Conservation (phyloP, 441 rosid species). For the Croton setiger region DNA sequence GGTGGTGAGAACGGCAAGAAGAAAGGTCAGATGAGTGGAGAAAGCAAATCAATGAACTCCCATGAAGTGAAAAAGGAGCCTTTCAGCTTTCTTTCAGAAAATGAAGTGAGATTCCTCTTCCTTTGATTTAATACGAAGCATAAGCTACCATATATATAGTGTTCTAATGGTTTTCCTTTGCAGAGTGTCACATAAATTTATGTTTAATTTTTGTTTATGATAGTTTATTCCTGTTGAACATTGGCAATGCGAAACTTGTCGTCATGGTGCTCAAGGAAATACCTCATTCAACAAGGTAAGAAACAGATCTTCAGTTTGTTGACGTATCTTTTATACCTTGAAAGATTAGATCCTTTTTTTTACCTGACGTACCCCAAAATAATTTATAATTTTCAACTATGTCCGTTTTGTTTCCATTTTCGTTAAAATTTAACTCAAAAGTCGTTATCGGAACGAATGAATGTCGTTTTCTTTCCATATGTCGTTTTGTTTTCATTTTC, state of each 20-base stretch:
- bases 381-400: not conserved
- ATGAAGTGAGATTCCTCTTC: slow-evolving; percentile 29
- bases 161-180: slow-evolving; percentile 6
- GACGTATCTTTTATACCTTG: slow-evolving; percentile 5
- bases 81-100: slow-evolving; percentile 18
- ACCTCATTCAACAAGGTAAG: not conserved
- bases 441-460: not conserved
- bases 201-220: not conserved
- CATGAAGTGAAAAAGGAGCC: not conserved
- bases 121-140: too few species aligned
- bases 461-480: not conserved
- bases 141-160: too few species aligned
- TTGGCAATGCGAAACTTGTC: slow-evolving; percentile 25
- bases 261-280: not conserved
- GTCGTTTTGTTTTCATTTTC: too few species aligned
- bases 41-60: slow-evolving; percentile 2
- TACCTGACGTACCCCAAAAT: not conserved
- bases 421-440: not conserved
- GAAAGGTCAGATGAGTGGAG: not conserved
- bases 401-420: not conserved
- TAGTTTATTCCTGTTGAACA: slow-evolving; percentile 21
- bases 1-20: slow-evolving; percentile 5
- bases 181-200: slow-evolving; percentile 26
- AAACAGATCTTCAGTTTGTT: not conserved
- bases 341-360: not conserved